phyloP scores from a whole-genome alignment of 176 grass and related monocot genomes.

The Tillandsia leiboldiana region DNA sequence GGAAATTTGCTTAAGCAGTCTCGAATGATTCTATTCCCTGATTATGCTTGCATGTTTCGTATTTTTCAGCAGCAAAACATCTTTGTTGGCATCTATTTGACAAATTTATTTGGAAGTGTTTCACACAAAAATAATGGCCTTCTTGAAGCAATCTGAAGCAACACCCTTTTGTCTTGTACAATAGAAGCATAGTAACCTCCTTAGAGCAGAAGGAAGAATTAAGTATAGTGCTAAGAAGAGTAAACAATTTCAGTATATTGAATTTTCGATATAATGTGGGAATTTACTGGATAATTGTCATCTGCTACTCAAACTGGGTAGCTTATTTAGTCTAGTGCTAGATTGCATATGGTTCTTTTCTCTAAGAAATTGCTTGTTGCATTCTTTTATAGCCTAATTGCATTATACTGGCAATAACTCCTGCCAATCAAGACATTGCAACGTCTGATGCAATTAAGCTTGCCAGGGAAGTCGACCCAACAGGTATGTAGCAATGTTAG shows the following conservation, averaged over 20 bases:
- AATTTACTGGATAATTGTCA: background rate
- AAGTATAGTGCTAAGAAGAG: background rate
- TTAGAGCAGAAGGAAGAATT: background rate
- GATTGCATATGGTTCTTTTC: background rate
- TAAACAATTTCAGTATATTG: background rate
- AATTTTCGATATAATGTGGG: background rate
- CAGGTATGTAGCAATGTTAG: slow-evolving; percentile 36
- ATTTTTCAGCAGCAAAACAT: background rate
- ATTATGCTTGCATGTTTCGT: background rate
- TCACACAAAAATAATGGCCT: background rate
- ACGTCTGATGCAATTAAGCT: slow-evolving; percentile 97
- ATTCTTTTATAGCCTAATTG: slow-evolving; percentile 57
- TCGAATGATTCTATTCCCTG: background rate
- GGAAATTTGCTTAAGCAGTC: background rate
- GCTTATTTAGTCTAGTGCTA: too few species aligned
- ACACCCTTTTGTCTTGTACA: background rate
- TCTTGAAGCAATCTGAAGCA: background rate
- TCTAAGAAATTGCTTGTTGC: background rate
- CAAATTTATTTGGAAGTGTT: too few species aligned
- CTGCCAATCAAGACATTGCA: slow-evolving; percentile 98
- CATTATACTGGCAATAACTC: slow-evolving; percentile 79
- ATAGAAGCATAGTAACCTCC: background rate
- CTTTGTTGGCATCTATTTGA: background rate
- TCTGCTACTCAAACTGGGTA: background rate
- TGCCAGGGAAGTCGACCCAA: slow-evolving; percentile 73